Evolutionary conservation across 2,329 filamentous ascomycete genomes (phyloP).

Genomic region (Hirsutella thompsonii): DNA sequence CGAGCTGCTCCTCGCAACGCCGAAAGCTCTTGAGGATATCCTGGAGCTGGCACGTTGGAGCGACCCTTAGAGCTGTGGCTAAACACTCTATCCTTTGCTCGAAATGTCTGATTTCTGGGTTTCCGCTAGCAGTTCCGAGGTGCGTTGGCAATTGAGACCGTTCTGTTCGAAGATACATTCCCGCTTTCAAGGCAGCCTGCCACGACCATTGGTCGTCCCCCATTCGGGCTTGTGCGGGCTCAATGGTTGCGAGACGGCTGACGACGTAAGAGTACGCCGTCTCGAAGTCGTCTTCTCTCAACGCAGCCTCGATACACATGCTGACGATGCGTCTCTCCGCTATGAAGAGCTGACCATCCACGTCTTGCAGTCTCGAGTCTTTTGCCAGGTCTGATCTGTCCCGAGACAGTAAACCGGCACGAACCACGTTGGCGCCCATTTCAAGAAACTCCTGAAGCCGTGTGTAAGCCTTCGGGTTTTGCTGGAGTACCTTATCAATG

Average conservation of each 20-base stretch:
- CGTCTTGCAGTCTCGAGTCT: slow-evolving; percentile 7
- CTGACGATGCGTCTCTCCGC: slow-evolving; percentile 58
- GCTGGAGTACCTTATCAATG: slow-evolving; percentile 59
- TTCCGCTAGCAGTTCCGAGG: slow-evolving; percentile 44
- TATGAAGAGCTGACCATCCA: slow-evolving; percentile 18
- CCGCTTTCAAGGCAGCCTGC: slow-evolving; percentile 67
- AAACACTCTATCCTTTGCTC: slow-evolving; percentile 75
- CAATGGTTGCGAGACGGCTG: slow-evolving; percentile 42
- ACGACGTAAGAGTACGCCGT: slow-evolving; percentile 77
- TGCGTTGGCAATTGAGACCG: slow-evolving; percentile 43
- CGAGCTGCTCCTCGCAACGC: slow-evolving; percentile 66
- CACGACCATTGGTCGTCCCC: slow-evolving; percentile 56
- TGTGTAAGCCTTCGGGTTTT: slow-evolving; percentile 63
- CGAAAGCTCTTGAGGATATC: slow-evolving; percentile 66
- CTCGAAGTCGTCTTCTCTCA: slow-evolving; percentile 70
- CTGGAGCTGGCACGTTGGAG: slow-evolving; percentile 55
- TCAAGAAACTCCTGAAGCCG: slow-evolving; percentile 59
- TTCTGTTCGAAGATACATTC: slow-evolving; percentile 51
- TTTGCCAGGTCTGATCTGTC: slow-evolving; percentile 1
- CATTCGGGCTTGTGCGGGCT: slow-evolving; percentile 1
- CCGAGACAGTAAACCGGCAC: slow-evolving; percentile 33
- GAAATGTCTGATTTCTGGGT: slow-evolving; percentile 54
- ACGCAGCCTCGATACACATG: slow-evolving; percentile 68
- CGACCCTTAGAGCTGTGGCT: slow-evolving; percentile 60
- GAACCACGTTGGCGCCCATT: slow-evolving; percentile 54